These are phyloP conservation scores for Russula ochroleuca DNA, from an alignment of 768 basidiomycete species.

Conservation along the genomic window DNA sequence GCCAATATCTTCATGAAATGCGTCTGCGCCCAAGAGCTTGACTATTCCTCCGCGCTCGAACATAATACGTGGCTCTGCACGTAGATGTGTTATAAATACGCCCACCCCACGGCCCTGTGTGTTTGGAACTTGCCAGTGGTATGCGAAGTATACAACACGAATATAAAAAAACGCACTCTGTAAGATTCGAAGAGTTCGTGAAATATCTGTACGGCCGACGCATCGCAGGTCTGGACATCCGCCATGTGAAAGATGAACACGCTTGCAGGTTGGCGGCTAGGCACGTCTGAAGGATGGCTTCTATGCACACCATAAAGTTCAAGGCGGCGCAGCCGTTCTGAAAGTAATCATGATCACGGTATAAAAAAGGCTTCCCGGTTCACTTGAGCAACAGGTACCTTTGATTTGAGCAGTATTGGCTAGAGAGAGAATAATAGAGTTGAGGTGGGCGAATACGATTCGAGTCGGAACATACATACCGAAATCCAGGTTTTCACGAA, in stretches of 20 bases:
- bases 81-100: constrained; percentile 47
- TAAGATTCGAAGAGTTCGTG: constrained; percentile 76
- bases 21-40: constrained; percentile 41
- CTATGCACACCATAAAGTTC: constrained; percentile 81
- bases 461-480: constrained; percentile 51
- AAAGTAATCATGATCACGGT: background rate
- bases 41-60: constrained; percentile 47
- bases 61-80: constrained; percentile 34
- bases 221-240: constrained; percentile 87
- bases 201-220: constrained; percentile 87
- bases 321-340: constrained; percentile 75
- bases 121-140: background rate
- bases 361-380: background rate
- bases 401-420: constrained; percentile 96
- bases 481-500: constrained; percentile 89
- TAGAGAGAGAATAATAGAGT: constrained; percentile 31
- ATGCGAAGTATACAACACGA: background rate
- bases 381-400: constrained; percentile 40
- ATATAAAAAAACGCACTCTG: constrained; percentile 43
- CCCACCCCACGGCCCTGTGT: constrained; percentile 42
- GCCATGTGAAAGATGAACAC: constrained; percentile 90
- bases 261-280: constrained; percentile 65
- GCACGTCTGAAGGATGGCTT: constrained; percentile 87
- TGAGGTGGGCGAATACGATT: background rate
- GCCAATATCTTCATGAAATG: constrained; percentile 43